These are phyloP conservation scores for Emydomyces testavorans DNA, from an alignment of 2,329 filamentous ascomycete genomes.

Conservation along the genomic window DNA sequence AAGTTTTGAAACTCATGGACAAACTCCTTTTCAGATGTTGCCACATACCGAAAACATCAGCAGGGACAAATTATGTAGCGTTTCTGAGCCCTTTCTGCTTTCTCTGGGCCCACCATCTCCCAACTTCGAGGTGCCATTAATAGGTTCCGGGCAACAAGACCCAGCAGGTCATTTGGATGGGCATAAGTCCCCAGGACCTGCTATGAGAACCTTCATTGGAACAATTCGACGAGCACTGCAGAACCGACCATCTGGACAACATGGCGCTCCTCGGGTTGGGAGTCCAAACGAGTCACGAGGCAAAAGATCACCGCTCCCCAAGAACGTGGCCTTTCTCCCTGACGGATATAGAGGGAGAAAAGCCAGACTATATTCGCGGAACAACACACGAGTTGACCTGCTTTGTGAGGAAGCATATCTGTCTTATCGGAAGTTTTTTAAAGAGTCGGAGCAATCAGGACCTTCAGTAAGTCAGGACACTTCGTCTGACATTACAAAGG, in stretches of 20 bases:
- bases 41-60: slow-evolving; percentile 75
- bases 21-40: slow-evolving; percentile 45
- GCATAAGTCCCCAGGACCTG: slow-evolving; percentile 38
- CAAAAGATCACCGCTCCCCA: slow-evolving; percentile 34
- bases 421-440: slow-evolving; percentile 65
- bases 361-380: slow-evolving; percentile 25
- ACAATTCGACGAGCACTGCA: slow-evolving; percentile 75
- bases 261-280: neutral
- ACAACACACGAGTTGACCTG: slow-evolving; percentile 62
- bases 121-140: slow-evolving; percentile 25
- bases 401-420: slow-evolving; percentile 68
- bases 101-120: slow-evolving; percentile 45
- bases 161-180: slow-evolving; percentile 11
- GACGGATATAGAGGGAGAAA: slow-evolving; percentile 35
- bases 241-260: slow-evolving; percentile 38
- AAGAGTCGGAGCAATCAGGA: slow-evolving; percentile 38
- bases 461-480: slow-evolving; percentile 14
- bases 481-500: slow-evolving; percentile 4
- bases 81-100: slow-evolving; percentile 69
- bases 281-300: slow-evolving; percentile 21
- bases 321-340: slow-evolving; percentile 36
- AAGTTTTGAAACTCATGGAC: slow-evolving; percentile 33
- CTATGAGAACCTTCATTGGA: slow-evolving; percentile 75
- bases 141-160: slow-evolving; percentile 15
- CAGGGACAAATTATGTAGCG: slow-evolving; percentile 72